Evolutionary conservation across 164 flowering plant genomes (phyloP).

Genomic region (Protea cynaroides): DNA sequence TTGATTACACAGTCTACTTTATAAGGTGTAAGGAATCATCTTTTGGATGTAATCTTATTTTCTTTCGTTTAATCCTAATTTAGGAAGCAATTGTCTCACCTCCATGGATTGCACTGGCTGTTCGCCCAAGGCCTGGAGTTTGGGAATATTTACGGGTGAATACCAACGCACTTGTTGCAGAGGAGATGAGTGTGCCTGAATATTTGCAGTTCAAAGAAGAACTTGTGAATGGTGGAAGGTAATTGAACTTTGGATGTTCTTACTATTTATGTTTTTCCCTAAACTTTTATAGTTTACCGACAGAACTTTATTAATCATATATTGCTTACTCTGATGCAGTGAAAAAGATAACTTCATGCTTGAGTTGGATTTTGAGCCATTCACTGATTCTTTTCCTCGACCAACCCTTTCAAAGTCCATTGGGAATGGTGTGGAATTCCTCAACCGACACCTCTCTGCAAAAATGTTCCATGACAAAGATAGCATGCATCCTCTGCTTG

Average conservation of each 20-base stretch:
- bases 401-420: constrained; percentile 44
- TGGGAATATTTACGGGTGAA: constrained; percentile 53
- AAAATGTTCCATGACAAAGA: constrained; percentile 22
- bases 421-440: constrained; percentile 48
- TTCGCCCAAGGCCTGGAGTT: constrained; percentile 51
- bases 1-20: background rate
- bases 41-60: background rate
- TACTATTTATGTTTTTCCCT: background rate
- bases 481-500: constrained; percentile 23
- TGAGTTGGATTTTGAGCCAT: constrained; percentile 15
- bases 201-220: constrained; percentile 44
- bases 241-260: constrained; percentile 1
- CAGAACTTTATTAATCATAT: too few relatives aligned
- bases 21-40: background rate
- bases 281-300: background rate
- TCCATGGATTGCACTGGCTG: constrained; percentile 48
- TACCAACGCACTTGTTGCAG: constrained; percentile 30
- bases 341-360: background rate
- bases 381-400: constrained; percentile 28
- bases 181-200: constrained; percentile 29
- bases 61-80: background rate
- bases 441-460: constrained; percentile 33
- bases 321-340: background rate
- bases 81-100: constrained; percentile 59
- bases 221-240: constrained; percentile 20